phyloP scores from a whole-genome alignment of 805 yeast genomes.

The Ogataea kodamae region DNA sequence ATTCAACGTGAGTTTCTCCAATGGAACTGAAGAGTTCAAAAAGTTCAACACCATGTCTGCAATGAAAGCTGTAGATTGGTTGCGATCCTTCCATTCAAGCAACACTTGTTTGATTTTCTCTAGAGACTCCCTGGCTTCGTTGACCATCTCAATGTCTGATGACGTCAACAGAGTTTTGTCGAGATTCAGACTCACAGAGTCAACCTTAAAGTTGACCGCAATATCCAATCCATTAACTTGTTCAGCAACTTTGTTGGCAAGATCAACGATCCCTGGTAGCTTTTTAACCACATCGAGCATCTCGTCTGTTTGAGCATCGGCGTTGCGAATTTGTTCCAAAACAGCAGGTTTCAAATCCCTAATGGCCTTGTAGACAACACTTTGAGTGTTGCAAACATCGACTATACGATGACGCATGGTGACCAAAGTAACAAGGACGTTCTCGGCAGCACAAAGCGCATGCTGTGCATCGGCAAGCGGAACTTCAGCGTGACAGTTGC shows the following conservation, averaged over 20 bases:
- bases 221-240: constrained; percentile 1
- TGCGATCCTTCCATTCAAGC: constrained; percentile 33
- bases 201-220: neutral
- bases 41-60: constrained; percentile 9
- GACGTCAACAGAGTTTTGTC: constrained; percentile 1
- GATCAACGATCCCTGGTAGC: constrained; percentile 13
- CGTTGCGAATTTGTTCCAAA: constrained; percentile 1
- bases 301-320: constrained; percentile 7
- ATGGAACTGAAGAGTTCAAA: constrained; percentile 5
- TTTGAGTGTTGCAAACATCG: constrained; percentile 23
- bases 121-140: neutral
- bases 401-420: constrained; percentile 48
- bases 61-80: constrained; percentile 37
- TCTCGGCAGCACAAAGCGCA: constrained; percentile 75
- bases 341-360: constrained; percentile 1
- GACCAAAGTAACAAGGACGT: constrained; percentile 57
- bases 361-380: neutral
- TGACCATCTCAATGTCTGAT: constrained; percentile 1
- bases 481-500: constrained; percentile 64
- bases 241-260: constrained; percentile 3
- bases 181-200: constrained; percentile 1
- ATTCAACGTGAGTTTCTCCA: constrained; percentile 11
- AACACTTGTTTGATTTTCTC: constrained; percentile 19
- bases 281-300: constrained; percentile 28
- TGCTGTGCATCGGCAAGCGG: constrained; percentile 71